Base-by-base conservation (phyloP, 352 stramenopile genomes). In the Phytophthora multivora region DNA sequence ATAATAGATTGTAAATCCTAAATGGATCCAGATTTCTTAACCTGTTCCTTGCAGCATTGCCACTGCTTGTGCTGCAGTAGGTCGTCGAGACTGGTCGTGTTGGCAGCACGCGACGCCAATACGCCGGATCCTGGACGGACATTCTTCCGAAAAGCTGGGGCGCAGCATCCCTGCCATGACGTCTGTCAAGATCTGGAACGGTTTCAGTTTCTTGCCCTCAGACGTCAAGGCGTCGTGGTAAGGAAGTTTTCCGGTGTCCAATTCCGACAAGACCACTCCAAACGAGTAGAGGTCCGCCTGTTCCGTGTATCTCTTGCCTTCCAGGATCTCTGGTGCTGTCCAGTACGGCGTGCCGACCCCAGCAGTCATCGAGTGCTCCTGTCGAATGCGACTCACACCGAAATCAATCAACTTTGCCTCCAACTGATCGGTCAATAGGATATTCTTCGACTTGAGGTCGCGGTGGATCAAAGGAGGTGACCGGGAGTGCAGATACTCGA, bases 371-470 rank as follows among this genome's bases (percentile, higher is more conserved):
- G 63, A 52, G 23, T 57, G 54, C 8, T 75, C 73, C 4, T 73
- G 56, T 7, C 69, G 56, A 11, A 31, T 30, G 6, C 56, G 57
- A 35, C 53, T 66, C 1, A 66, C 65, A 7, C 63, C 66, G 51
- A 88, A 80, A 41, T 86, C 72, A 25, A 78, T 79, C 2, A 88
- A 60, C 38, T 88, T 85, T 13, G 92, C 75, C 39, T 91, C 71
- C 2, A 90, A 68, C 10, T 73, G 36, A 4, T 49, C 75, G n/a
- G 90, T 88, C 23, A 96, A 63, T 18, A 96, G 71, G 31, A 87
- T 76, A 28, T 80, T 88, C n/a, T 80, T 73, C 4, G 73, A 75
- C 51, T 83, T 68, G 50, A 77, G 25, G 39, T 77, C 53, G 31
- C 77, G 65, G 56, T 77, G 57, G 30, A 71, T 72, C 23, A 80